Conservation (phyloP, 768 basidiomycete genomes). For the Rhizopogon sp. region DNA sequence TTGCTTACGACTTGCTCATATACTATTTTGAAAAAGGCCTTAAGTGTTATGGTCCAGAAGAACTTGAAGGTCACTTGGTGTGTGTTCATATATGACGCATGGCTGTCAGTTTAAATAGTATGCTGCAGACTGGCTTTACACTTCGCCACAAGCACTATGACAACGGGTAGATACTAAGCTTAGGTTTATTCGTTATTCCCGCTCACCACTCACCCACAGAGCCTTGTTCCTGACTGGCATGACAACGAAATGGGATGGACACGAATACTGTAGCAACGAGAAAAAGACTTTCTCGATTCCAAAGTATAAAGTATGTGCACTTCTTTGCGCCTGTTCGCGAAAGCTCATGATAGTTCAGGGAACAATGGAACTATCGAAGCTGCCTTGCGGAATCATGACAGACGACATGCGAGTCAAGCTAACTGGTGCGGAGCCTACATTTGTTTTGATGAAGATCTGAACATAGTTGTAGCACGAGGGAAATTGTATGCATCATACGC, state of each 20-base stretch:
- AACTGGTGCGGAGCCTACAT: conserved; percentile 1
- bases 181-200: neutral
- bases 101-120: neutral
- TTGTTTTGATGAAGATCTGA: neutral
- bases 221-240: neutral
- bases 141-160: neutral
- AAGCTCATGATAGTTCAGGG: conserved; percentile 7
- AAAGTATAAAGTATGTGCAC: conserved; percentile 4
- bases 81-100: neutral
- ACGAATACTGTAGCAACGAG: conserved; percentile 2
- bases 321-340: neutral
- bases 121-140: neutral
- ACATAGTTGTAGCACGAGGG: conserved; percentile 7
- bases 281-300: neutral
- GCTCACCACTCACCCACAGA: neutral
- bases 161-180: neutral
- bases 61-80: neutral
- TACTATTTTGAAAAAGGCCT: conserved; percentile 5
- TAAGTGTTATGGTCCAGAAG: neutral
- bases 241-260: conserved; percentile 9
- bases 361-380: neutral
- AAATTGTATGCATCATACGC: conserved; percentile 5
- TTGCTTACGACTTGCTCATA: conserved; percentile 12
- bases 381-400: conserved; percentile 9
- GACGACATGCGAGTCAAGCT: conserved; percentile 4